These are phyloP conservation scores for Salmacisia buchloeana DNA, from an alignment of 1,284 basidiomycete species.

Conservation along the genomic window DNA sequence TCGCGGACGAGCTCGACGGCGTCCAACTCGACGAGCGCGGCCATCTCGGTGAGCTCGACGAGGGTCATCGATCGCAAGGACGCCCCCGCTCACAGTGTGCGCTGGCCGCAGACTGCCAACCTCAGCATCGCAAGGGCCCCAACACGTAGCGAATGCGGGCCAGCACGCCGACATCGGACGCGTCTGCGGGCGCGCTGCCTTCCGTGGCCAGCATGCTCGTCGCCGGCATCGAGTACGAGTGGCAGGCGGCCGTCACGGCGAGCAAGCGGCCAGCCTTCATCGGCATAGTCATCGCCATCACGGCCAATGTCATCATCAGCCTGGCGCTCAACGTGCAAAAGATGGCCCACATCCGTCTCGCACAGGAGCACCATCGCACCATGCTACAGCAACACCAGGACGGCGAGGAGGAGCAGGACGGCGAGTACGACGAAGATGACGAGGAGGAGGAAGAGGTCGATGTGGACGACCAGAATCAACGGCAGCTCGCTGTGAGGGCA, in stretches of 20 bases:
- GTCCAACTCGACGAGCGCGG: too few species aligned
- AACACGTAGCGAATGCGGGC: too few species aligned
- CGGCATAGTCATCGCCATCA: slow-evolving; percentile 76
- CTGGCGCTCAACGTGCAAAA: slow-evolving; percentile 75
- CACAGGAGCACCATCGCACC: slow-evolving; percentile 19
- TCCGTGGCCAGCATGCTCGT: background rate
- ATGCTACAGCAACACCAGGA: background rate
- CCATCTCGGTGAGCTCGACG: too few species aligned
- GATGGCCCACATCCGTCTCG: slow-evolving; percentile 74
- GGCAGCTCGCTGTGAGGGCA: background rate
- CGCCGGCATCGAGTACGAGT: background rate
- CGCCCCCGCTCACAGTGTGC: too few species aligned
- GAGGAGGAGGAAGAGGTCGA: slow-evolving; percentile 55
- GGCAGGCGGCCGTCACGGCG: background rate
- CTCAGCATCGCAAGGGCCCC: too few species aligned
- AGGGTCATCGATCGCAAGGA: too few species aligned
- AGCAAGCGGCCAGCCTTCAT: slow-evolving; percentile 53
- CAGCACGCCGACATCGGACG: too few species aligned
- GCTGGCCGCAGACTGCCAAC: too few species aligned
- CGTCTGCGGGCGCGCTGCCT: too few species aligned
- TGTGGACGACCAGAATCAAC: background rate
- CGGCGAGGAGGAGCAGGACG: background rate
- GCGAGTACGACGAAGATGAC: slow-evolving; percentile 48
- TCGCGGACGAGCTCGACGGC: too few species aligned
- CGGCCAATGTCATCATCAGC: slow-evolving; percentile 81